Conservation (phyloP, 768 basidiomycete genomes). For the Amanita jacksonii region DNA sequence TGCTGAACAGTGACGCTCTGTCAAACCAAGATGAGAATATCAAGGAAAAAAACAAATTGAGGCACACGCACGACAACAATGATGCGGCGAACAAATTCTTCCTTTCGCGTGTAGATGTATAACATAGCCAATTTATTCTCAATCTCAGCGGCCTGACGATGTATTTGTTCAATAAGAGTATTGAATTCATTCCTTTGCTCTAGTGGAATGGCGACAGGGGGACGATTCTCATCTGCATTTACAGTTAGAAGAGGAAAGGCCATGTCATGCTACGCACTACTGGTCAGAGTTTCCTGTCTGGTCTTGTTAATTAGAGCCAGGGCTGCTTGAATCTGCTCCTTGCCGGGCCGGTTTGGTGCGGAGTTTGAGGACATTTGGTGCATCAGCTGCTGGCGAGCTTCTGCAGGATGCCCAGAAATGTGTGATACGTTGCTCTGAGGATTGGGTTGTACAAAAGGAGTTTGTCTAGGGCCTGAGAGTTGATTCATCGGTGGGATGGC, state of each 20-base stretch:
- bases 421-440: constrained; percentile 1
- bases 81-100: constrained; percentile 38
- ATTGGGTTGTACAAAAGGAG: neutral
- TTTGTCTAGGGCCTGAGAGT: neutral
- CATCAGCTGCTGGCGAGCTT: neutral
- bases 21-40: constrained; percentile 8
- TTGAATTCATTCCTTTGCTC: constrained; percentile 49
- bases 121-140: constrained; percentile 42
- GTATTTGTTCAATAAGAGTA: constrained; percentile 37
- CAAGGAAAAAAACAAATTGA: neutral
- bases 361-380: neutral
- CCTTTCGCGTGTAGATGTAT: constrained; percentile 34
- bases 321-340: constrained; percentile 25
- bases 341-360: constrained; percentile 13
- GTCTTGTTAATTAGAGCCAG: constrained; percentile 18
- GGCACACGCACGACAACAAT: constrained; percentile 42
- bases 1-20: constrained; percentile 36
- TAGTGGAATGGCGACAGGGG: constrained; percentile 31
- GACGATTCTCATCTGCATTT: constrained; percentile 23
- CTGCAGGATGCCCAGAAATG: neutral
- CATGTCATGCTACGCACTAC: constrained; percentile 15
- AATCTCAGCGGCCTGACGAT: constrained; percentile 35
- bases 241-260: constrained; percentile 2
- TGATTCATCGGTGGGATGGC: neutral
- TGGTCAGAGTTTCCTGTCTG: constrained; percentile 25